phyloP scores from a whole-genome alignment of 2,329 filamentous ascomycete species.

The Neurospora sp. region DNA sequence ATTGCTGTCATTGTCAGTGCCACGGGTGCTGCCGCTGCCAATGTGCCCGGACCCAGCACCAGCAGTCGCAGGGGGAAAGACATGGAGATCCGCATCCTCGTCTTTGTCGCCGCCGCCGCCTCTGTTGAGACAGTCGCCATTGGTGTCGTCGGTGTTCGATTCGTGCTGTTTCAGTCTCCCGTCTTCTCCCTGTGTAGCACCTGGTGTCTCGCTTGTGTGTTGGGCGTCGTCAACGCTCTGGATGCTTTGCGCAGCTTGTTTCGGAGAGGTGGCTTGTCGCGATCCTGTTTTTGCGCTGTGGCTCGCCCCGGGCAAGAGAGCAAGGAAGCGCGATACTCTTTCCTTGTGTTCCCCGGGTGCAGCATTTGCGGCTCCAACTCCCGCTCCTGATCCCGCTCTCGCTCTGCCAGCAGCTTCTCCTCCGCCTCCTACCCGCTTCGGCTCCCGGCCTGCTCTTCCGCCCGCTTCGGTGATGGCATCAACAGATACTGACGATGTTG shows the following conservation, averaged over 20 bases:
- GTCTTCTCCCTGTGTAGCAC: slow-evolving; percentile 8
- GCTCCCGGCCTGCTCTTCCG: not conserved
- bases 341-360: not conserved
- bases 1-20: not conserved
- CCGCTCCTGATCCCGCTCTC: not conserved
- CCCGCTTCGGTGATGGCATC: not conserved
- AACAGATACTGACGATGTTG: not conserved
- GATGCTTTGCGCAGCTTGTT: not conserved
- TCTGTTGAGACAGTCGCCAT: not conserved
- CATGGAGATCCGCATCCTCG: not conserved
- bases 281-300: not conserved
- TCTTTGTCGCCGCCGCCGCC: not conserved
- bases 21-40: not conserved
- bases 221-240: not conserved
- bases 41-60: not conserved
- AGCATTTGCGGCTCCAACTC: not conserved
- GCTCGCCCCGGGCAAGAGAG: not conserved
- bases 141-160: not conserved
- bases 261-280: not conserved
- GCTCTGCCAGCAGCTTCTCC: not conserved
- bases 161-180: slow-evolving; percentile 7
- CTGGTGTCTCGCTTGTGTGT: not conserved
- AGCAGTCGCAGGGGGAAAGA: not conserved
- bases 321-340: not conserved
- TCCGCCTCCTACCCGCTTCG: not conserved